These are phyloP conservation scores for Carallia brachiata DNA, from an alignment of 345 rosid genomes.

Conservation along the genomic window DNA sequence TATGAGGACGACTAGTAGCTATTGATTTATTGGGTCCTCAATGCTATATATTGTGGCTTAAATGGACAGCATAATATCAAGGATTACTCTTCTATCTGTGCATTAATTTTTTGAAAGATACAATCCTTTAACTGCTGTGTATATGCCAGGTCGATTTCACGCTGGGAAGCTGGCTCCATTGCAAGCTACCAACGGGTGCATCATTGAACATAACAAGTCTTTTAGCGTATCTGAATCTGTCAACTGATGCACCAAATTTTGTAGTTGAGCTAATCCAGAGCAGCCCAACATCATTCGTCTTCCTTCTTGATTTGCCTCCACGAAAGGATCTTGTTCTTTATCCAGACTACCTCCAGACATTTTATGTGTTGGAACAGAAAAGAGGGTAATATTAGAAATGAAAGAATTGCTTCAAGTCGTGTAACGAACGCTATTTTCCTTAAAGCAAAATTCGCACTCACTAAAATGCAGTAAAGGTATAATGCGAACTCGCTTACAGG, in stretches of 20 bases:
- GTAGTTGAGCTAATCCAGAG: constrained; percentile 68
- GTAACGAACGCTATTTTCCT: no score
- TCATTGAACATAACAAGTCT: constrained; percentile 79
- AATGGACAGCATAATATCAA: background rate
- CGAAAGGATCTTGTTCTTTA: constrained; percentile 65
- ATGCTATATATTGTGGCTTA: background rate
- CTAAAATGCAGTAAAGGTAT: no score
- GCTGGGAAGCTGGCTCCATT: constrained; percentile 79
- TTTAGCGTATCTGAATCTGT: constrained; percentile 58
- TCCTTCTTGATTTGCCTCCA: constrained; percentile 76
- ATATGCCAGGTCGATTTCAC: constrained; percentile 70
- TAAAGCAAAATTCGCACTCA: no score
- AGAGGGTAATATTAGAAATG: no score
- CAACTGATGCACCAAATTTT: constrained; percentile 80
- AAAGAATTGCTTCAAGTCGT: no score
- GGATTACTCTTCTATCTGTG: background rate
- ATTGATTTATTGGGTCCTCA: no score
- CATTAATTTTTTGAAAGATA: background rate
- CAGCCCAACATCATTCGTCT: constrained; percentile 55
- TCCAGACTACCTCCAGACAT: constrained; percentile 65
- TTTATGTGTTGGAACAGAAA: background rate
- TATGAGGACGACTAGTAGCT: no score
- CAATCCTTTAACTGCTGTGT: background rate
- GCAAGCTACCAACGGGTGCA: constrained; percentile 68
- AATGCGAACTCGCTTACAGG: no score